These are phyloP conservation scores for Bruguiera parviflora DNA, from an alignment of 345 rosid genomes.

Conservation along the genomic window DNA sequence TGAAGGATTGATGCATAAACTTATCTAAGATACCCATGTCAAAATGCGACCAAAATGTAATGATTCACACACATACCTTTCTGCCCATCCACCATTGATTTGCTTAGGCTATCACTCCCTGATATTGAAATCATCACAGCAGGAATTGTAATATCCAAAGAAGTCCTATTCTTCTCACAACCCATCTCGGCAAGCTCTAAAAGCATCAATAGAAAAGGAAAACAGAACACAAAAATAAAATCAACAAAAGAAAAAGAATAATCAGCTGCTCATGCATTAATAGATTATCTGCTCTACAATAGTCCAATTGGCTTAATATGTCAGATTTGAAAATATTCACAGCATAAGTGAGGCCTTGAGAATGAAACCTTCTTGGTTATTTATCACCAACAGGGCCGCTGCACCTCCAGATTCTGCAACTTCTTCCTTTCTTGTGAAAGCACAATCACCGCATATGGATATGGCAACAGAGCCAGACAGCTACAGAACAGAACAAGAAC, in stretches of 20 bases:
- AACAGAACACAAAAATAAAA: conserved; percentile 1
- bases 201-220: conserved; percentile 4
- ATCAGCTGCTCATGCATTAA: background rate
- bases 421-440: conserved; percentile 67
- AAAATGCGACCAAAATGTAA: background rate
- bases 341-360: background rate
- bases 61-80: conserved; percentile 35
- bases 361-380: conserved; percentile 70
- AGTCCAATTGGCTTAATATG: background rate
- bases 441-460: conserved; percentile 74
- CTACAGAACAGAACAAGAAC: conserved; percentile 32
- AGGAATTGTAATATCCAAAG: conserved; percentile 69
- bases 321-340: background rate
- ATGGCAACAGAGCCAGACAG: conserved; percentile 58
- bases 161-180: conserved; percentile 45
- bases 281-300: background rate
- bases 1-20: no score
- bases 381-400: conserved; percentile 68
- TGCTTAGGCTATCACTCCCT: conserved; percentile 55
- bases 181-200: conserved; percentile 79
- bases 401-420: conserved; percentile 82
- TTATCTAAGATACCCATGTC: background rate
- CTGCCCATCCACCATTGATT: conserved; percentile 41
- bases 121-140: conserved; percentile 75
- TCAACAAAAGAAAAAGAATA: no score